Percentiles rank a stretch among this genome's conserved stretches.
These are phyloP conservation scores for Cynanchum wilfordii DNA, from an alignment of 257 asterid genomes.

Conservation along the genomic window DNA sequence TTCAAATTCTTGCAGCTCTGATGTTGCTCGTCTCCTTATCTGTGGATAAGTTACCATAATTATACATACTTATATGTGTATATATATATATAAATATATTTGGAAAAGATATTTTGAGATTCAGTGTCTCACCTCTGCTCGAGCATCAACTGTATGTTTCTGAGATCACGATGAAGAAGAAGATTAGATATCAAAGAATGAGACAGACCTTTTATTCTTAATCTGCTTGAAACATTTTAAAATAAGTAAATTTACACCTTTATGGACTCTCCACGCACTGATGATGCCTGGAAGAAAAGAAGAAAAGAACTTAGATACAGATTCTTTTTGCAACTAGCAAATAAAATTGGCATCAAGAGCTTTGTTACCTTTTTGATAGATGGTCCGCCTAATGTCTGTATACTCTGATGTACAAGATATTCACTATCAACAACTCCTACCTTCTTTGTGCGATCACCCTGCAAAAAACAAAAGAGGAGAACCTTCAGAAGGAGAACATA, in stretches of 20 bases:
- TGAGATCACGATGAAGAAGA: conserved; percentile 22
- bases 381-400: conserved; percentile 89
- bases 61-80: no score
- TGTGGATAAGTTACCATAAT: conserved; percentile 17
- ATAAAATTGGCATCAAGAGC: background rate
- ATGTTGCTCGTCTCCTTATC: conserved; percentile 67
- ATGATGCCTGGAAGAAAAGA: conserved; percentile 32
- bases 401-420: conserved; percentile 91
- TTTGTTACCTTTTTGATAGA: conserved; percentile 53
- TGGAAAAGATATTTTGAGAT: background rate
- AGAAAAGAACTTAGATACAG: background rate
- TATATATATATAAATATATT: no score
- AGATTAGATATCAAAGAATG: background rate
- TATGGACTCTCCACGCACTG: conserved; percentile 26
- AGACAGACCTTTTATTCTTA: background rate
- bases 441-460: conserved; percentile 88
- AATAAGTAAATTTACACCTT: conserved; percentile 48
- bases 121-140: conserved; percentile 67
- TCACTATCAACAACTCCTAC: conserved; percentile 97
- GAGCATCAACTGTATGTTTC: conserved; percentile 59
- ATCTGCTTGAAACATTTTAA: background rate
- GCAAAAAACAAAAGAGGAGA: conserved; percentile 1
- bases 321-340: background rate
- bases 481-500: background rate
- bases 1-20: conserved; percentile 60